phyloP scores from a whole-genome alignment of 805 yeast genomes.

The Metschnikowia colocasiae region DNA sequence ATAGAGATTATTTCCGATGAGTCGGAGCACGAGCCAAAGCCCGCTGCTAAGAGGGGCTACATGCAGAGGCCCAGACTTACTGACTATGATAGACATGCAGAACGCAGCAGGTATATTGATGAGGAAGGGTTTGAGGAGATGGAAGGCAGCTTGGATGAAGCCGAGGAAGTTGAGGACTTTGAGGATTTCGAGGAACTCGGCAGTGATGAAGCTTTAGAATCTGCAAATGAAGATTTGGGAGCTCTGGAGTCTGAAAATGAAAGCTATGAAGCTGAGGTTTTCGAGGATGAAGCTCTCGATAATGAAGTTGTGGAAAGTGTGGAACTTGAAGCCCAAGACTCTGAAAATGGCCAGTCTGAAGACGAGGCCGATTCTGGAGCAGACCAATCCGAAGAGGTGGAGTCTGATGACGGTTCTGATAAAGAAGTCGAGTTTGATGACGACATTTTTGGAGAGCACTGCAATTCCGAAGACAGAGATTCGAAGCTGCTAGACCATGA shows the following conservation, averaged over 20 bases:
- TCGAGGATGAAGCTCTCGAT: neutral
- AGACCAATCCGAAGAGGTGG: neutral
- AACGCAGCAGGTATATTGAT: neutral
- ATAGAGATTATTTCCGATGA: slow-evolving; percentile 14
- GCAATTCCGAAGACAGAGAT: neutral
- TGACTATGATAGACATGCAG: neutral
- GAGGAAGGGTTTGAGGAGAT: neutral
- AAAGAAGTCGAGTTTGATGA: neutral
- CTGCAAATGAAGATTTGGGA: neutral
- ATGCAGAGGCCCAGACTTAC: neutral
- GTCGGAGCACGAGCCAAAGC: neutral
- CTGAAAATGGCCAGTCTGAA: no score
- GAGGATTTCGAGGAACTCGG: slow-evolving; percentile 3
- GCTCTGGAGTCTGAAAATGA: neutral
- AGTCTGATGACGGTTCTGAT: neutral
- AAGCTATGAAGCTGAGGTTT: slow-evolving; percentile 3
- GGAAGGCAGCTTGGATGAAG: neutral
- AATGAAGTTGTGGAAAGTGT: neutral
- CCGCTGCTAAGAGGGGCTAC: neutral
- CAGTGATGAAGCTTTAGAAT: slow-evolving; percentile 8
- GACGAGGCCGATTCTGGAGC: no score
- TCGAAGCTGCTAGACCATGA: neutral
- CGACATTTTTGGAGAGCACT: neutral
- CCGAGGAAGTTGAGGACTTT: neutral
- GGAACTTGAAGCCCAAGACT: neutral